Conservation (phyloP, 2,329 filamentous ascomycete genomes). For the Microdochium bolleyi region DNA sequence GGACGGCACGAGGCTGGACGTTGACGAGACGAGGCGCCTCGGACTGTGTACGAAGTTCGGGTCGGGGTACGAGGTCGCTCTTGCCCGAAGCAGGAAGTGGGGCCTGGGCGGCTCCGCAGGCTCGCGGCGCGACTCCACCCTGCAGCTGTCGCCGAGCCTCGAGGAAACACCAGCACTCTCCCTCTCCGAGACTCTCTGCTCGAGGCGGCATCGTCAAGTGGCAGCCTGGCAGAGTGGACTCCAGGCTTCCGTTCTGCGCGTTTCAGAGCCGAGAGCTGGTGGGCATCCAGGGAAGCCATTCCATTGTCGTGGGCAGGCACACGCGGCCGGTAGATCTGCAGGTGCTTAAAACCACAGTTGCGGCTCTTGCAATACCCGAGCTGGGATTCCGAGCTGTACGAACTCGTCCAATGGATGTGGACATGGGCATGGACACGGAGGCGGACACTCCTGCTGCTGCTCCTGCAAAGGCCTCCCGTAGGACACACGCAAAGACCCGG, state of each 20-base stretch:
- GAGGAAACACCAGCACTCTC: background rate
- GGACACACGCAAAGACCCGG: background rate
- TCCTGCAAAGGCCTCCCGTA: background rate
- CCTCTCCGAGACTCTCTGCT: too few species aligned
- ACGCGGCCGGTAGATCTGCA: too few species aligned
- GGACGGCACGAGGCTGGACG: background rate
- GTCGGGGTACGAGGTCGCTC: background rate
- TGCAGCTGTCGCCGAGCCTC: too few species aligned
- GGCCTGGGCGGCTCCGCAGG: too few species aligned
- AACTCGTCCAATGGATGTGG: background rate
- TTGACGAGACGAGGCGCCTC: background rate
- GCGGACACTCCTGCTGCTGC: background rate
- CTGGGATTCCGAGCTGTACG: background rate
- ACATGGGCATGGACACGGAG: background rate
- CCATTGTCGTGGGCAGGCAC: too few species aligned
- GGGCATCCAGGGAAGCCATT: too few species aligned
- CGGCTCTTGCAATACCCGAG: too few species aligned
- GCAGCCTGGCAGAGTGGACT: background rate
- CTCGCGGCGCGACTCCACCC: too few species aligned
- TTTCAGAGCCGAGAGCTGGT: too few species aligned
- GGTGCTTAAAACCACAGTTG: background rate
- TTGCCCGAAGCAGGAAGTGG: too few species aligned
- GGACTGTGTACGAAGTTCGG: background rate
- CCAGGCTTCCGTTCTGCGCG: background rate
- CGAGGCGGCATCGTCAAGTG: too few species aligned